Conservation (phyloP, 257 asterid species). For the Solanum medicagineum region DNA sequence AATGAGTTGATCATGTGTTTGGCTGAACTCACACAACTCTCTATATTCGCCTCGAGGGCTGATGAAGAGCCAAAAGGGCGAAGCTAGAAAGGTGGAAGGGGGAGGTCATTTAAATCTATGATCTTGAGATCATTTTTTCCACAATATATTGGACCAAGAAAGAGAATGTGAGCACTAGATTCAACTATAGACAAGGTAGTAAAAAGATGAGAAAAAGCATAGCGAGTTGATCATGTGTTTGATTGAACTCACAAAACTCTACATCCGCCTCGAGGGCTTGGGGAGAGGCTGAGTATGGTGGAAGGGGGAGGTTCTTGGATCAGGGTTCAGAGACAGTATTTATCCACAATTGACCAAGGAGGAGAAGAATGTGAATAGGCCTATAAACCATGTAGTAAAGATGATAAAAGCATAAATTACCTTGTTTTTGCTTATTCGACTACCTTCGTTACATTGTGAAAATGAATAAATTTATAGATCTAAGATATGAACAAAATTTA, state of each 20-base stretch:
- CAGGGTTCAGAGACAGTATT: neutral
- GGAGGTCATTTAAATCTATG: neutral
- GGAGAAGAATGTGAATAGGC: neutral
- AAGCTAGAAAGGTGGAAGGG: neutral
- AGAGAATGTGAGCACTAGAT: neutral
- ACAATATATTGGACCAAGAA: neutral
- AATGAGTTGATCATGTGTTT: neutral
- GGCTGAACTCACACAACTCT: neutral
- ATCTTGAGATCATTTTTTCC: neutral
- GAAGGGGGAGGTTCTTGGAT: neutral
- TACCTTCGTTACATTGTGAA: neutral
- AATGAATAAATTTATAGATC: neutral
- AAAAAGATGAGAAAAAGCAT: neutral
- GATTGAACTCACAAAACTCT: neutral
- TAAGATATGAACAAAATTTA: neutral
- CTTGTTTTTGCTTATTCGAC: neutral
- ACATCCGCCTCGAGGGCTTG: neutral
- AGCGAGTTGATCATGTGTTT: neutral
- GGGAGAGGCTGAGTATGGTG: neutral
- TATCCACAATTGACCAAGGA: too few species aligned
- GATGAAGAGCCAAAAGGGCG: neutral
- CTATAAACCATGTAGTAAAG: too few species aligned
- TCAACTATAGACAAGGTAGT: neutral
- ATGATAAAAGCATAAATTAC: neutral
- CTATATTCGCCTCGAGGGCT: neutral